These are phyloP conservation scores for Trypanosoma avium DNA, from an alignment of 208 protist genomes.

Conservation along the genomic window DNA sequence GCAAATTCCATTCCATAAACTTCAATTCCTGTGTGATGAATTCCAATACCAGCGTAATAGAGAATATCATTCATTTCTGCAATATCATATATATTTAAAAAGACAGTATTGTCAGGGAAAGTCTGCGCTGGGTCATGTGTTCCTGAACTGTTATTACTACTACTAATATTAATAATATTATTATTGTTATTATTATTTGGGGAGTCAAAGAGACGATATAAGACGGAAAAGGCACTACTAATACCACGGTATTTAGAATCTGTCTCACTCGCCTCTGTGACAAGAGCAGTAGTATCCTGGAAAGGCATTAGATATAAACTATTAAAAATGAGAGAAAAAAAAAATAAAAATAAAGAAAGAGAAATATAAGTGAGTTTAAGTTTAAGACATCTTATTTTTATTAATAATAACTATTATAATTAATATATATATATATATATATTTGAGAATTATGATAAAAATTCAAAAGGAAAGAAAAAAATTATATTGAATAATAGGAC, in stretches of 20 bases:
- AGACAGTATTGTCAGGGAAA: slow-evolving; percentile 48
- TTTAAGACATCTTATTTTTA: too few species aligned
- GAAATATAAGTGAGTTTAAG: neutral
- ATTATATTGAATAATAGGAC: neutral
- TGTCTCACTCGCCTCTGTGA: neutral
- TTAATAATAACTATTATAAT: too few species aligned
- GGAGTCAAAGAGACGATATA: neutral
- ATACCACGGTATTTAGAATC: neutral
- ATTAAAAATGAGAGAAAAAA: too few species aligned
- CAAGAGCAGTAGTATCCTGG: neutral
- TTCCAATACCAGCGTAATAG: slow-evolving; percentile 50
- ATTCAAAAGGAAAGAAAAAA: neutral
- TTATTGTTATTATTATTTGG: too few species aligned
- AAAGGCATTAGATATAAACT: slow-evolving; percentile 3
- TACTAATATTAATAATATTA: neutral
- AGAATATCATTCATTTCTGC: slow-evolving; percentile 41
- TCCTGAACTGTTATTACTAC: neutral
- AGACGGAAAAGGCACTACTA: neutral
- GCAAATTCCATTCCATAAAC: slow-evolving; percentile 70
- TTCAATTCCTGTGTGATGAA: slow-evolving; percentile 71
- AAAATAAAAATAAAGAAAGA: neutral
- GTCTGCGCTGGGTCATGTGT: slow-evolving; percentile 2
- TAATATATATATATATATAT: too few species aligned
- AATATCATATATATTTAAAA: slow-evolving; percentile 78
- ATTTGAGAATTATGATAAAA: too few species aligned